Evolutionary conservation across 2,329 filamentous ascomycete species (phyloP).

Genomic region (Colletotrichum camelliae): DNA sequence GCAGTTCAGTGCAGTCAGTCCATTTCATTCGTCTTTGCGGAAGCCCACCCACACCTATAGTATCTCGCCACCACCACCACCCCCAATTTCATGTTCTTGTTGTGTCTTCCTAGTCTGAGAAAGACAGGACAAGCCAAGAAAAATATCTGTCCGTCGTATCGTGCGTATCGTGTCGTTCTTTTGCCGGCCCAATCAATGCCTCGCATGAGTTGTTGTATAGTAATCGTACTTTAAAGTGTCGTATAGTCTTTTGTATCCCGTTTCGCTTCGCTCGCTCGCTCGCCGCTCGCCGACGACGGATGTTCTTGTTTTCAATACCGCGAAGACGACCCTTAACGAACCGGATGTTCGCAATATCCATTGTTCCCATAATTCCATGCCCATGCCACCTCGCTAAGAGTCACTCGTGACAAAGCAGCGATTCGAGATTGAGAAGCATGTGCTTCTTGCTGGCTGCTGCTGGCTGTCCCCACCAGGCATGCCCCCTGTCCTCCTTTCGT

Average conservation of each 20-base stretch:
- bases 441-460: not conserved
- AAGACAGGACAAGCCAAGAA: not conserved
- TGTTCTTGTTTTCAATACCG: not conserved
- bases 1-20: not conserved
- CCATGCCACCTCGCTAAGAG: not conserved
- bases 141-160: not conserved
- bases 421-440: not conserved
- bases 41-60: not conserved
- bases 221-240: not conserved
- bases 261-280: not conserved
- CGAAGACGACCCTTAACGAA: not conserved
- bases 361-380: constrained; percentile 1
- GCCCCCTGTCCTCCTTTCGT: not conserved
- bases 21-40: not conserved
- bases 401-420: not conserved
- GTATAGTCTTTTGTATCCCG: not conserved
- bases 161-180: not conserved
- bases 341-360: not conserved
- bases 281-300: not conserved
- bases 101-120: not conserved
- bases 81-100: not conserved
- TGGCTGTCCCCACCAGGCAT: not conserved
- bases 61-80: not conserved
- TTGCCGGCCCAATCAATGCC: not conserved
- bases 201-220: not conserved